These are phyloP conservation scores for Colletotrichum sp. DNA, from an alignment of 2,329 filamentous ascomycete genomes.

Conservation along the genomic window DNA sequence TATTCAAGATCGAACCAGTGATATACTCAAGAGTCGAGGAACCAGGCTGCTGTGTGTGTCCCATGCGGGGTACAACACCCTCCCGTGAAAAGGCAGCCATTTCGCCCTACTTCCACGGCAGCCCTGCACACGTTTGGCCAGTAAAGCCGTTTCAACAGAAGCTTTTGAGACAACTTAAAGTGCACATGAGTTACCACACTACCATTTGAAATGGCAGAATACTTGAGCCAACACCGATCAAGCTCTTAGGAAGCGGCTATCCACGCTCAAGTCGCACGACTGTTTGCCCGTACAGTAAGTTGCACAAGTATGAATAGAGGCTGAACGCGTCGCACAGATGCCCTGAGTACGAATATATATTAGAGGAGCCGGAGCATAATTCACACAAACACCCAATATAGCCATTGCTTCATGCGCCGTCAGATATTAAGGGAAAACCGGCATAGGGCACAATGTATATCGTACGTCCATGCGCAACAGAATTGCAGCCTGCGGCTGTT, in stretches of 20 bases:
- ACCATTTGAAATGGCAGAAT: not conserved
- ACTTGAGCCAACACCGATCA: not conserved
- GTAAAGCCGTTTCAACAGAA: conserved; percentile 5
- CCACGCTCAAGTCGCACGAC: not conserved
- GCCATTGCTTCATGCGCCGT: not conserved
- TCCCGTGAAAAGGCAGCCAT: not conserved
- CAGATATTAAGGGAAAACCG: not conserved
- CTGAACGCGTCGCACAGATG: not conserved
- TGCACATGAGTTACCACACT: not conserved
- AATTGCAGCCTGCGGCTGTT: not conserved
- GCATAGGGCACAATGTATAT: not conserved
- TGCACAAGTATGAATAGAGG: not conserved
- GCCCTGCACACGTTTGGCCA: conserved; percentile 14
- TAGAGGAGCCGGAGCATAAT: too few relatives aligned
- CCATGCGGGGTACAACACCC: conserved; percentile 10
- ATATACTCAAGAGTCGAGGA: not conserved
- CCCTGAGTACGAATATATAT: not conserved
- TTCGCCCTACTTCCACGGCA: conserved; percentile 19
- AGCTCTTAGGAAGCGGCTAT: not conserved
- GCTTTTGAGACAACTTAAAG: conserved; percentile 16
- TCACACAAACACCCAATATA: too few relatives aligned
- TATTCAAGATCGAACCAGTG: conserved; percentile 7
- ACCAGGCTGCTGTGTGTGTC: conserved; percentile 7
- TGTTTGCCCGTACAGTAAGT: not conserved
- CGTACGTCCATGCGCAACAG: not conserved